phyloP scores from a whole-genome alignment of 1,284 basidiomycete species.

The Sphaerobolus stellatus region DNA sequence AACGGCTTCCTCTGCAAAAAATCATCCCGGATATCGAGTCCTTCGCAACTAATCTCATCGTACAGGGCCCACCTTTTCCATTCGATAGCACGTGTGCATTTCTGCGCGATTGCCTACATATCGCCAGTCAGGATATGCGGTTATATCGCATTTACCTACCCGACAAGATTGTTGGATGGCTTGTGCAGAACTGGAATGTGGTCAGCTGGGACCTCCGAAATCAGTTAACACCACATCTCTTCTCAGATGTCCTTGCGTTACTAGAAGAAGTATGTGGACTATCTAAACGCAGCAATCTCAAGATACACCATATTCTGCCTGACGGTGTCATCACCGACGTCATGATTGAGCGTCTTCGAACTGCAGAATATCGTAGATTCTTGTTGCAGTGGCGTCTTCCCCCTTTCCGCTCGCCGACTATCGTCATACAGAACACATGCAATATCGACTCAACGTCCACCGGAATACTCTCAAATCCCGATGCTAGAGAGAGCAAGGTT shows the following conservation, averaged over 20 bases:
- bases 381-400: slow-evolving; percentile 66
- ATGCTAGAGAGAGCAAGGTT: slow-evolving; percentile 60
- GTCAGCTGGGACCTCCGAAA: slow-evolving; percentile 34
- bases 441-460: slow-evolving; percentile 6
- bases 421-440: background rate
- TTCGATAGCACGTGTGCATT: slow-evolving; percentile 87
- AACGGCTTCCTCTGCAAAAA: slow-evolving; percentile 53
- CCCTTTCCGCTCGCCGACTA: slow-evolving; percentile 25
- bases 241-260: slow-evolving; percentile 63
- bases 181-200: slow-evolving; percentile 69
- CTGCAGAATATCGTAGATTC: slow-evolving; percentile 65
- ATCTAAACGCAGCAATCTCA: slow-evolving; percentile 43
- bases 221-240: slow-evolving; percentile 46
- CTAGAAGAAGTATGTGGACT: slow-evolving; percentile 63
- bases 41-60: slow-evolving; percentile 75
- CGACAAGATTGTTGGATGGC: slow-evolving; percentile 82
- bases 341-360: slow-evolving; percentile 56
- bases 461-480: slow-evolving; percentile 36
- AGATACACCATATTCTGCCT: slow-evolving; percentile 56
- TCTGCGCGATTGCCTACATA: slow-evolving; percentile 61
- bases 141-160: slow-evolving; percentile 80
- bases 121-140: slow-evolving; percentile 75
- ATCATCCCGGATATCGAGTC: slow-evolving; percentile 71
- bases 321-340: slow-evolving; percentile 63
- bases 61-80: slow-evolving; percentile 83